Base-by-base conservation (phyloP, 2,329 filamentous ascomycete genomes). In the Mycocentrospora acerina region DNA sequence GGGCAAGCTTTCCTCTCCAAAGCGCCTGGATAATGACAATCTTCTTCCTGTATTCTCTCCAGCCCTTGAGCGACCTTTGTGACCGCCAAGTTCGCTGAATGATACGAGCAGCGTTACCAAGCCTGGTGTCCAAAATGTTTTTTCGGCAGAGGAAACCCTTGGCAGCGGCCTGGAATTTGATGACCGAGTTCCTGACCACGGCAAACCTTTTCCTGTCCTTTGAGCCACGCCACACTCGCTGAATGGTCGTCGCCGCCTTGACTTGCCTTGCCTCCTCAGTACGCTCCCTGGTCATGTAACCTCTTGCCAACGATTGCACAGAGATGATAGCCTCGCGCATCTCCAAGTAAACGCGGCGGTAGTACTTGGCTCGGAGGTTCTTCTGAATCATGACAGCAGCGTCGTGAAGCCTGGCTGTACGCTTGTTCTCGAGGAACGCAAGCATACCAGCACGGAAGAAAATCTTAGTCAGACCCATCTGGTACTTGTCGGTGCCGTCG, bases 401-500 rank as follows among this genome's bases (percentile, higher is more conserved):
- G 53, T 90, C 87, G 64, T 95, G 97, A 63, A 98, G 78, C 42
- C 90, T 84, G 51, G 79, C 88, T 10, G 93, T 96, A 42, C 93
- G 83, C 51, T 96, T 77, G 54, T 96, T 96, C 71, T 98, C 93
- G 34, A 98, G 75, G 73, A 96, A 96, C 6, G 93, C 93, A 57
- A 98, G 83, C 93, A 98, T 98, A 69, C 93, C 93, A 39, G 93
- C 93, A 44, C 93, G 86, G 82, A 98, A 98, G 75, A 98, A 98
- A 64, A 98, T 96, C 75, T 98, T 98, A 35, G 91, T 97, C 52
- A 97, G 76, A 72, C 93, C 93, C 50, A 98, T 81, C 71, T 98
- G 93, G 65, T 97, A 98, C 71, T 95, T 98, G 73, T 97, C 93
- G 29, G 78, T 88, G 53, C 82, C 83, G 46, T 74, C 72, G 27